These are phyloP conservation scores for Neospora caninum DNA, from an alignment of 169 alveolate genomes.

Conservation along the genomic window DNA sequence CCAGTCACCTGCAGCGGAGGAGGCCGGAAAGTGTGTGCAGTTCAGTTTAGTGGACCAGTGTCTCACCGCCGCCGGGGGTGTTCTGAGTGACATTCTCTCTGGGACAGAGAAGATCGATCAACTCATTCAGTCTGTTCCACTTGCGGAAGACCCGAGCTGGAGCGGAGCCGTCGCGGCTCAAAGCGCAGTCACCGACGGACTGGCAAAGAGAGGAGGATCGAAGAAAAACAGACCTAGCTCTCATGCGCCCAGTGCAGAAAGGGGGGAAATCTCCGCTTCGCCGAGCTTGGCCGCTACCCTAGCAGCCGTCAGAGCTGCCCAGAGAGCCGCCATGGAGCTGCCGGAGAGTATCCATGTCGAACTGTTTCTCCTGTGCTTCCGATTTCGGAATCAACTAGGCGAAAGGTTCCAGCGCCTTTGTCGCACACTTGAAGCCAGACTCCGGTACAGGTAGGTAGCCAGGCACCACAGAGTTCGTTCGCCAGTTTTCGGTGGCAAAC, in stretches of 20 bases:
- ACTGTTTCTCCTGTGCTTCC: slow-evolving; percentile 8
- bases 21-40: not conserved
- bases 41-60: not conserved
- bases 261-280: not conserved
- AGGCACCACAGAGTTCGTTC: not conserved
- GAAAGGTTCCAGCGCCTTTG: not conserved
- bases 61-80: not conserved
- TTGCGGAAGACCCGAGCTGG: not conserved
- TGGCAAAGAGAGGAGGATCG: not conserved
- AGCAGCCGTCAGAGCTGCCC: slow-evolving; percentile 16
- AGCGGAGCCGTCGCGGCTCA: not conserved
- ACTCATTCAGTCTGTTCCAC: not conserved
- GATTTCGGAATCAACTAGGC: not conserved
- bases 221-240: not conserved
- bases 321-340: slow-evolving; percentile 25
- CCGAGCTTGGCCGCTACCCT: not conserved
- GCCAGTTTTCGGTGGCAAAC: no score
- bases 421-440: not conserved
- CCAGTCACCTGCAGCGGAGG: not conserved
- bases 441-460: not conserved
- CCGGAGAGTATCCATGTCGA: not conserved
- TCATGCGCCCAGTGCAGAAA: not conserved
- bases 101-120: not conserved
- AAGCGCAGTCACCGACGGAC: not conserved
- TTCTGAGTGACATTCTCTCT: not conserved